These are phyloP conservation scores for Solanum verrucosum DNA, from an alignment of 257 asterid genomes.

Conservation along the genomic window DNA sequence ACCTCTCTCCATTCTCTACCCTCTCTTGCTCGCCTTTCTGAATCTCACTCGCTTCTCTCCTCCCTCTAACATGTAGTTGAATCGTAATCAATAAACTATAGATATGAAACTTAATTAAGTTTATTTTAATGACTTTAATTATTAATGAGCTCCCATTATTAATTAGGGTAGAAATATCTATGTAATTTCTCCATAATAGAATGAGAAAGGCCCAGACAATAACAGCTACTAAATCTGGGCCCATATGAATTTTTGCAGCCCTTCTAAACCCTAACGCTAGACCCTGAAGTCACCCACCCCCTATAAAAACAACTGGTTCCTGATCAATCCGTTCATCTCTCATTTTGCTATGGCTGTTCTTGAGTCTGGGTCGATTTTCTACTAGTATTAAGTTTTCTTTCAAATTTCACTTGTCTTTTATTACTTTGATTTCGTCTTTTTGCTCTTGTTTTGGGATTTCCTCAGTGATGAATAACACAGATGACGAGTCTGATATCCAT, in stretches of 20 bases:
- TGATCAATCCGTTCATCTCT: background rate
- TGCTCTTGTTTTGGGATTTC: constrained; percentile 5
- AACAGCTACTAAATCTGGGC: background rate
- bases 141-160: no score
- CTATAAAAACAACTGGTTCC: background rate
- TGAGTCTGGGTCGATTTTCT: background rate
- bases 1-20: no score
- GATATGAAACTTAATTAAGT: rapidly evolving
- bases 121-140: no score
- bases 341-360: background rate
- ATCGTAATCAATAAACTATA: no score
- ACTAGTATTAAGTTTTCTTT: background rate
- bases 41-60: no score
- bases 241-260: background rate
- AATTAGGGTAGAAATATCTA: no score
- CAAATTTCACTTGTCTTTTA: background rate
- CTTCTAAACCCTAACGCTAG: background rate
- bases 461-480: constrained; percentile 59
- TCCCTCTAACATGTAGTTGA: no score
- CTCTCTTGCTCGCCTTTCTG: no score
- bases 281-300: background rate
- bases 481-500: constrained; percentile 95
- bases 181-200: no score
- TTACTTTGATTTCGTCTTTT: background rate
- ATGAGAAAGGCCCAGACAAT: background rate